Percentiles rank a stretch among this genome's conserved stretches.
Conservation (phyloP, 1,284 basidiomycete species). For the Trichosporon faecale region DNA sequence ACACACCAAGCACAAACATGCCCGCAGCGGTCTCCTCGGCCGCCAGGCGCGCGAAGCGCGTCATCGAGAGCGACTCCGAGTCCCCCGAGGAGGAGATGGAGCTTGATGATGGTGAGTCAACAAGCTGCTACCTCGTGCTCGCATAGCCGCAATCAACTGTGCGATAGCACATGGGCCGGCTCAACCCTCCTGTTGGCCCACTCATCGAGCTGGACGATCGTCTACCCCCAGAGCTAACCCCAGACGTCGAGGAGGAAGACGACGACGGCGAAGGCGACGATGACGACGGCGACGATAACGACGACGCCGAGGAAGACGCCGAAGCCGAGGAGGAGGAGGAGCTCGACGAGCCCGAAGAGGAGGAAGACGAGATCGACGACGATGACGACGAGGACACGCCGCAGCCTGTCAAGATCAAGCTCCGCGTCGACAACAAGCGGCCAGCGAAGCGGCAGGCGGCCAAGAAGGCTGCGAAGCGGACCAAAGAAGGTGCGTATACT, state of each 20-base stretch:
- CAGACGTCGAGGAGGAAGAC: slow-evolving; percentile 13
- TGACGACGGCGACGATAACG: slow-evolving; percentile 19
- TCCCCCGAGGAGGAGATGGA: slow-evolving; percentile 27
- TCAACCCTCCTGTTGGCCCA: too few species aligned
- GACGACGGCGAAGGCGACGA: slow-evolving; percentile 20
- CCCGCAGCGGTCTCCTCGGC: slow-evolving; percentile 25
- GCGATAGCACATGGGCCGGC: too few species aligned
- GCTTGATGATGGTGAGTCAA: slow-evolving; percentile 19
- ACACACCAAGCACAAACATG: slow-evolving; percentile 6
- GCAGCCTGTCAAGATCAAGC: slow-evolving; percentile 1
- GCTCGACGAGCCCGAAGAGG: slow-evolving; percentile 16
- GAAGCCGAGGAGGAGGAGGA: slow-evolving; percentile 2
- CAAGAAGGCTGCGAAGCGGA: slow-evolving; percentile 25
- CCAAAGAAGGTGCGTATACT: slow-evolving; percentile 18
- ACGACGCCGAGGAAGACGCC: slow-evolving; percentile 16
- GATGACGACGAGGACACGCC: slow-evolving; percentile 11
- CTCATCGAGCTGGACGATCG: too few species aligned
- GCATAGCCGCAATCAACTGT: too few species aligned
- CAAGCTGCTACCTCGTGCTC: too few species aligned
- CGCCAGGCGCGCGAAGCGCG: slow-evolving; percentile 28
- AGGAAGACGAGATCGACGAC: slow-evolving; percentile 22
- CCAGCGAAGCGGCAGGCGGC: slow-evolving; percentile 25
- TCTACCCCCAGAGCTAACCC: background rate
- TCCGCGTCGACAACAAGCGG: slow-evolving; percentile 4
- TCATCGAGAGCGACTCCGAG: slow-evolving; percentile 27